Evolutionary conservation across 352 stramenopile genomes (phyloP).

Genomic region (Phytophthora pistaciae): DNA sequence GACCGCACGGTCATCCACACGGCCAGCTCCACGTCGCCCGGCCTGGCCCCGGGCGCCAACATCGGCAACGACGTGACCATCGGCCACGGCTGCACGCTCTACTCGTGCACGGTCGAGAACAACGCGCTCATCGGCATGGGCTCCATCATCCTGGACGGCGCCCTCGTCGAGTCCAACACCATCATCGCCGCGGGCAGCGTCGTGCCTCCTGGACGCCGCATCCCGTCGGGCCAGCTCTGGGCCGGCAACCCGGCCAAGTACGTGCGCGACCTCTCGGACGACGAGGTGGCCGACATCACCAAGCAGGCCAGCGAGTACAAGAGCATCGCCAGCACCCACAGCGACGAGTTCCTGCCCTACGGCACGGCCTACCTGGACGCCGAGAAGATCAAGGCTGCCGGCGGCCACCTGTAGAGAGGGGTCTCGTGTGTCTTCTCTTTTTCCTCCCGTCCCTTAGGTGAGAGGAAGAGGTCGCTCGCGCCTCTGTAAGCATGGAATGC

Average conservation of each 20-base stretch:
- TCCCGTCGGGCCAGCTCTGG: slow-evolving; percentile 95
- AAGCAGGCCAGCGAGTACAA: slow-evolving; percentile 91
- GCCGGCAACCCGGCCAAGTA: slow-evolving; percentile 97
- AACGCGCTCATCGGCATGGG: slow-evolving; percentile 97
- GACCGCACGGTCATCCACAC: slow-evolving; percentile 96
- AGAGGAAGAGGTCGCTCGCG: slow-evolving; percentile 23
- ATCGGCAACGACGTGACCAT: slow-evolving; percentile 98
- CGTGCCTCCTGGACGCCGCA: slow-evolving; percentile 86
- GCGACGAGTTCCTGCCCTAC: slow-evolving; percentile 91
- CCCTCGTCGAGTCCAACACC: slow-evolving; percentile 93
- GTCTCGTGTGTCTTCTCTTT: slow-evolving; percentile 10
- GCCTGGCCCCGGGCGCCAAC: slow-evolving; percentile 84
- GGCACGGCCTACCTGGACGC: slow-evolving; percentile 91
- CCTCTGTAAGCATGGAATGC: slow-evolving; percentile 26
- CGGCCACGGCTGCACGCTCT: slow-evolving; percentile 95
- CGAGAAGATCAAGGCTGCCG: slow-evolving; percentile 87
- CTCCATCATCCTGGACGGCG: slow-evolving; percentile 93
- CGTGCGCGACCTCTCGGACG: slow-evolving; percentile 92
- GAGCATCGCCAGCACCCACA: slow-evolving; percentile 86
- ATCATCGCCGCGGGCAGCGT: slow-evolving; percentile 97
- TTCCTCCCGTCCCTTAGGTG: slow-evolving; percentile 25
- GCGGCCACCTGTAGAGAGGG: slow-evolving; percentile 77
- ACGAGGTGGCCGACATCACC: slow-evolving; percentile 91
- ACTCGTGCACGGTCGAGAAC: slow-evolving; percentile 97
- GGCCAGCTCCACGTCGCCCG: slow-evolving; percentile 80